Conservation (phyloP, 352 stramenopile species). For the Pelagophyceae sp. region DNA sequence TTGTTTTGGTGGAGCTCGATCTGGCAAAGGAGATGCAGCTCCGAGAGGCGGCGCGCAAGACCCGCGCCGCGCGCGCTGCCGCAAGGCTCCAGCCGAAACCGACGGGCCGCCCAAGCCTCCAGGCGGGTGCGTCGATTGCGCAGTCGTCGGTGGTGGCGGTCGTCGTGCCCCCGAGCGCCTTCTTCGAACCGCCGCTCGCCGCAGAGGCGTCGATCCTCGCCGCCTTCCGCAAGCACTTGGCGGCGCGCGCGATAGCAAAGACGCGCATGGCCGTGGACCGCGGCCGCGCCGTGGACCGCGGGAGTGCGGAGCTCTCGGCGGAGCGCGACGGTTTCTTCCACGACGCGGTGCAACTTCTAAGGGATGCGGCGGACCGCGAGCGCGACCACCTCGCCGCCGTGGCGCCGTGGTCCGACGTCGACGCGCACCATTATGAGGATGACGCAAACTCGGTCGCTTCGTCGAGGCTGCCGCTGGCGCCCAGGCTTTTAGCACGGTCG, state of each 20-base stretch:
- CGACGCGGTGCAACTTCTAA: slow-evolving; percentile 21
- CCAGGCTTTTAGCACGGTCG: slow-evolving; percentile 48
- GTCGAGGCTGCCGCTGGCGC: slow-evolving; percentile 40
- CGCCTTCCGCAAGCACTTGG: slow-evolving; percentile 29
- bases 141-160: neutral
- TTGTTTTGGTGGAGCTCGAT: slow-evolving; percentile 15
- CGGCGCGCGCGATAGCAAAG: slow-evolving; percentile 17
- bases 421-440: neutral
- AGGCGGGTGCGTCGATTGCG: too few species aligned
- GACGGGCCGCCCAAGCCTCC: neutral
- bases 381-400: slow-evolving; percentile 14
- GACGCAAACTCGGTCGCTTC: neutral
- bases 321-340: slow-evolving; percentile 4
- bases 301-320: neutral
- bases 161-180: slow-evolving; percentile 13
- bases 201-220: slow-evolving; percentile 21
- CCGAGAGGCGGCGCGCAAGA: neutral
- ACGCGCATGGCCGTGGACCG: slow-evolving; percentile 17
- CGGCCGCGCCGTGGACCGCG: neutral
- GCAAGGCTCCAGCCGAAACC: neutral
- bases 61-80: neutral
- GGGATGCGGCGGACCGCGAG: slow-evolving; percentile 21
- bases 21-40: slow-evolving; percentile 16
- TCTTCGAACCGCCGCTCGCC: slow-evolving; percentile 8
- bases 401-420: neutral